phyloP scores from a whole-genome alignment of 345 rosid species.

The Xanthoceras sorbifolium region DNA sequence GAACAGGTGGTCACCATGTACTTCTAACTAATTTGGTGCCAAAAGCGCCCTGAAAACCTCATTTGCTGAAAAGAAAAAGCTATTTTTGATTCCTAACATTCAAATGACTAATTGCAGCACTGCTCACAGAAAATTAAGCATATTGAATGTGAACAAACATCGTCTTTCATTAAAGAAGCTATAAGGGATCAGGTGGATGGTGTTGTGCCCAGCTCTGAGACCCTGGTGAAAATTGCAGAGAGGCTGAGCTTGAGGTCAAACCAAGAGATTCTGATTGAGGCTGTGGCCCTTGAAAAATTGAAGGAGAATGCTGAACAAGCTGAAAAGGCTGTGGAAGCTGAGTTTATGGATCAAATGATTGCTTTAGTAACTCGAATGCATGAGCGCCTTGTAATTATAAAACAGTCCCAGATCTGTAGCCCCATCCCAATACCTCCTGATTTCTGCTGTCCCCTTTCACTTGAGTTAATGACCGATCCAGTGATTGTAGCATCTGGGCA shows the following conservation, averaged over 20 bases:
- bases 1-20: not conserved
- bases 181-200: constrained; percentile 57
- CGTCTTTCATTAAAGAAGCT: constrained; percentile 64
- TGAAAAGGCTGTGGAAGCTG: constrained; percentile 72
- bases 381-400: constrained; percentile 66
- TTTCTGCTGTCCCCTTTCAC: constrained; percentile 95
- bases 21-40: constrained; percentile 2
- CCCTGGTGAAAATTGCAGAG: constrained; percentile 69
- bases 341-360: constrained; percentile 71
- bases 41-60: not conserved
- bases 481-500: constrained; percentile 95
- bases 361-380: constrained; percentile 69
- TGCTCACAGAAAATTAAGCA: constrained; percentile 69
- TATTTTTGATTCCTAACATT: constrained; percentile 27
- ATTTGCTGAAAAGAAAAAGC: not conserved
- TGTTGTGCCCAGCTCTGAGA: constrained; percentile 64
- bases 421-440: constrained; percentile 89
- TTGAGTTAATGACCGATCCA: constrained; percentile 96
- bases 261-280: constrained; percentile 88
- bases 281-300: constrained; percentile 91
- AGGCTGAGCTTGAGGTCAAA: constrained; percentile 77
- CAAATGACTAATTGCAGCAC: constrained; percentile 51
- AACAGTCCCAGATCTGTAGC: constrained; percentile 77
- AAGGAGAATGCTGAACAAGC: constrained; percentile 93
- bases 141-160: constrained; percentile 52